Evolutionary conservation across 257 asterid species (phyloP).

Genomic region (Datura wrightii): DNA sequence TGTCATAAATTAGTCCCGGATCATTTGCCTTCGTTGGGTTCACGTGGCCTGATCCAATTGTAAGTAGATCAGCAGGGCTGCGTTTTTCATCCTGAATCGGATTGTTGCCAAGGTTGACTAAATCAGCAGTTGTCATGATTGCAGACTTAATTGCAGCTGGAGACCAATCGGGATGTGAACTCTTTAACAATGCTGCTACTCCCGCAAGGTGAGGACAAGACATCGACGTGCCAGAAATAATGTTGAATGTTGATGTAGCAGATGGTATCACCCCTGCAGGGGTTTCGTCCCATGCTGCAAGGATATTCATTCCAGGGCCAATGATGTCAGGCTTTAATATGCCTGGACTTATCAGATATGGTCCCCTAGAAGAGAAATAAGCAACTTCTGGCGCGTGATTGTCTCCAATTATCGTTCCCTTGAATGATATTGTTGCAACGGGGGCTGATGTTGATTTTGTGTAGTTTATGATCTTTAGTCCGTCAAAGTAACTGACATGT

Average conservation of each 20-base stretch:
- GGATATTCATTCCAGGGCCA: conserved; percentile 45
- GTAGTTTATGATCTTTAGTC: conserved; percentile 34
- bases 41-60: conserved; percentile 36
- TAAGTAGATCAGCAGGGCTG: not conserved
- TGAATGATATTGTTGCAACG: conserved; percentile 34
- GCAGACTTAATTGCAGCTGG: conserved; percentile 40
- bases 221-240: conserved; percentile 37
- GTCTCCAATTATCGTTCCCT: conserved; percentile 39
- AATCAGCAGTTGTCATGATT: conserved; percentile 39
- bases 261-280: not conserved
- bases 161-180: conserved; percentile 37
- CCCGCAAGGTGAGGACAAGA: conserved; percentile 43
- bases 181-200: conserved; percentile 37
- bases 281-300: not conserved
- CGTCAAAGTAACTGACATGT: conserved; percentile 31
- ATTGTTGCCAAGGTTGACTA: not conserved
- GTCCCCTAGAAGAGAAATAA: conserved; percentile 40
- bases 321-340: conserved; percentile 41
- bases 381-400: conserved; percentile 34
- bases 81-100: conserved; percentile 15
- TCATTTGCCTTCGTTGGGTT: conserved; percentile 32
- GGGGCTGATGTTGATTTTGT: conserved; percentile 34
- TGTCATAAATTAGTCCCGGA: conserved; percentile 36
- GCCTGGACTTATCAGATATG: conserved; percentile 23
- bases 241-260: conserved; percentile 26